phyloP scores from a whole-genome alignment of 495 filamentous ascomycete species.

The Chlorociboria aeruginascens region DNA sequence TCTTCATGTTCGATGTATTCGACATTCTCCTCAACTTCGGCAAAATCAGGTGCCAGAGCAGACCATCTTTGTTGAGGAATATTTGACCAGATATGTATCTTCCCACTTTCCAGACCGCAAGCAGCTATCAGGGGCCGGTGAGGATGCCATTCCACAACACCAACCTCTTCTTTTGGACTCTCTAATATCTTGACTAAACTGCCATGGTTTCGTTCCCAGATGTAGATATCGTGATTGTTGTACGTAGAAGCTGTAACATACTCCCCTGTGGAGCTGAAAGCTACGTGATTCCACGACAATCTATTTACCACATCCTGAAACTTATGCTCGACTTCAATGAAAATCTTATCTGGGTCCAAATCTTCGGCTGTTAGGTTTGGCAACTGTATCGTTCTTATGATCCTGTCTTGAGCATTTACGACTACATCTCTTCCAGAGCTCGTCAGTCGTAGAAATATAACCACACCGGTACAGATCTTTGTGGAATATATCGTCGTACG shows the following conservation, averaged over 20 bases:
- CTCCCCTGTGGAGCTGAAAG: slow-evolving; percentile 86
- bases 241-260: slow-evolving; percentile 87
- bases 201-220: slow-evolving; percentile 93
- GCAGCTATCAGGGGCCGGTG: slow-evolving; percentile 77
- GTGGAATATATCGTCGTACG: slow-evolving; percentile 74
- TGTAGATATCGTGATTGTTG: slow-evolving; percentile 96
- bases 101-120: slow-evolving; percentile 77
- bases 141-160: slow-evolving; percentile 95
- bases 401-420: slow-evolving; percentile 80
- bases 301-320: slow-evolving; percentile 96
- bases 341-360: slow-evolving; percentile 57
- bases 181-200: slow-evolving; percentile 93
- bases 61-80: slow-evolving; percentile 91
- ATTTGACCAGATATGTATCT: slow-evolving; percentile 88
- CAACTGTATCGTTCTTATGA: slow-evolving; percentile 74
- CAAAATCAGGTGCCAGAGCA: slow-evolving; percentile 91
- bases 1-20: slow-evolving; percentile 93
- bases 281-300: slow-evolving; percentile 88
- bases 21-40: slow-evolving; percentile 94
- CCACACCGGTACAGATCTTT: slow-evolving; percentile 72
- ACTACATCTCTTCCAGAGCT: slow-evolving; percentile 75
- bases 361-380: slow-evolving; percentile 38
- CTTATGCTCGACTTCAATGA: slow-evolving; percentile 89
- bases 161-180: slow-evolving; percentile 87
- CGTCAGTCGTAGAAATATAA: slow-evolving; percentile 78